Evolutionary conservation across 2,329 filamentous ascomycete species (phyloP).

Genomic region (Fusarium clavum): DNA sequence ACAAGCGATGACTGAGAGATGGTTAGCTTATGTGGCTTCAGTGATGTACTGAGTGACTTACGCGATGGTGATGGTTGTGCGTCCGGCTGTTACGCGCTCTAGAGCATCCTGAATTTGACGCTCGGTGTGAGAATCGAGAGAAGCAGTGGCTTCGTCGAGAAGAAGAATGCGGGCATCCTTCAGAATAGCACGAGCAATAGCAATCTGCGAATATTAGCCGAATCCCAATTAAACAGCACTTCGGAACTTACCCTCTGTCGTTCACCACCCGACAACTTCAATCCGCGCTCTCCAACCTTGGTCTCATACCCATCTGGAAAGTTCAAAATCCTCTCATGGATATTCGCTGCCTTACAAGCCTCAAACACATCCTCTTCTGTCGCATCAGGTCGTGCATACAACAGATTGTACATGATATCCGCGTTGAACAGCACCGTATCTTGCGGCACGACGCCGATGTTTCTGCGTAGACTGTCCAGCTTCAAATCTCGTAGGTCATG

Average conservation of each 20-base stretch:
- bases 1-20: slow-evolving; percentile 62
- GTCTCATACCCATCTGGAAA: slow-evolving; percentile 66
- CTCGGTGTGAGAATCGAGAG: slow-evolving; percentile 72
- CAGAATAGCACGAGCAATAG: slow-evolving; percentile 73
- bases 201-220: slow-evolving; percentile 50
- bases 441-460: slow-evolving; percentile 60
- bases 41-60: neutral
- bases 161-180: slow-evolving; percentile 77
- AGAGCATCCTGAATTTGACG: slow-evolving; percentile 67
- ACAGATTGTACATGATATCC: slow-evolving; percentile 66
- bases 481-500: slow-evolving; percentile 58
- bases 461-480: slow-evolving; percentile 53
- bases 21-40: neutral
- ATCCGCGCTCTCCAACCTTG: slow-evolving; percentile 64
- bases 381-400: slow-evolving; percentile 62
- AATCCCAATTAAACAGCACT: rapidly evolving
- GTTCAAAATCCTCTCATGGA: slow-evolving; percentile 65
- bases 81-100: slow-evolving; percentile 58
- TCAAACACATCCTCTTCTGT: slow-evolving; percentile 62
- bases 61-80: slow-evolving; percentile 60
- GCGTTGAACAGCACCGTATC: slow-evolving; percentile 64
- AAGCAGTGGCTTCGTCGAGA: slow-evolving; percentile 78
- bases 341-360: slow-evolving; percentile 65
- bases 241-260: slow-evolving; percentile 61
- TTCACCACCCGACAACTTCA: slow-evolving; percentile 69